These are phyloP conservation scores for Stipa capillata DNA, from an alignment of 176 grass and related monocot species.

Conservation along the genomic window DNA sequence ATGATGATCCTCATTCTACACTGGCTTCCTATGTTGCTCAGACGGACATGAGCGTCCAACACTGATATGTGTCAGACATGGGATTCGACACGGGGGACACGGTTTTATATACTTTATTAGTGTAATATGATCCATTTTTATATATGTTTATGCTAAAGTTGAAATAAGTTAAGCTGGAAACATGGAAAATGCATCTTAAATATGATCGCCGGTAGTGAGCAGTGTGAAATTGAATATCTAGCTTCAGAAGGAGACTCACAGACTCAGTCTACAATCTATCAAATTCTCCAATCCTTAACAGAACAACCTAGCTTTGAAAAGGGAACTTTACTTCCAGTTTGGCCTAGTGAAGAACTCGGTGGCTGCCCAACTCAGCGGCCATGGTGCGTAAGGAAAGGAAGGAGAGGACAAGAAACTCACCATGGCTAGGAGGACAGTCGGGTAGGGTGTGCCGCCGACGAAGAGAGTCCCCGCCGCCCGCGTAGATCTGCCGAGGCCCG, in stretches of 20 bases:
- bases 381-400: background rate
- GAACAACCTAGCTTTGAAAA: background rate
- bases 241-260: background rate
- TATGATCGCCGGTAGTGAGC: background rate
- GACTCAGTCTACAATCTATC: no score
- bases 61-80: background rate
- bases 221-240: background rate
- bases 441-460: background rate
- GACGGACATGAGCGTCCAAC: no score
- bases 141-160: background rate
- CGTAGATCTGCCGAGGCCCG: background rate
- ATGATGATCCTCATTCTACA: background rate
- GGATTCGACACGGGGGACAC: background rate
- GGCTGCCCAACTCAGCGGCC: background rate
- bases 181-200: background rate
- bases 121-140: background rate
- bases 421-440: background rate
- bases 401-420: background rate
- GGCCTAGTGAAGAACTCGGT: background rate
- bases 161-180: background rate
- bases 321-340: background rate
- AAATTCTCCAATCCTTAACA: background rate
- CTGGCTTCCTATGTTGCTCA: background rate
- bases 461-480: background rate
- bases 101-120: background rate